A percentile compares a stretch with the other conserved stretches of the same genome.
phyloP scores from a whole-genome alignment of 1,139 yeast genomes.

The Sugiyamaella neomexicana region DNA sequence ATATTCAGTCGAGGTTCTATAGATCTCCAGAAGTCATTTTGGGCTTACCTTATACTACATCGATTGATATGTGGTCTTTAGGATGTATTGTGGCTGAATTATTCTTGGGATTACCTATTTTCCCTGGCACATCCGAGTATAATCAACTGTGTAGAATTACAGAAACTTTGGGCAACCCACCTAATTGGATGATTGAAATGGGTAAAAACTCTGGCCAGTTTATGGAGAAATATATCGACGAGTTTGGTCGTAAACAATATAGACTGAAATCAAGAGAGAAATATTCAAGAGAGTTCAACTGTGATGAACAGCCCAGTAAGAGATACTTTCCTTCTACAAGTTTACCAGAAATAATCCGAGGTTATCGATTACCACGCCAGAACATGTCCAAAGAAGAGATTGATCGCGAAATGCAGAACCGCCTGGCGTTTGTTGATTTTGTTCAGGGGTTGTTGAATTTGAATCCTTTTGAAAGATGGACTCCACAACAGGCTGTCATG shows the following conservation, averaged over 20 bases:
- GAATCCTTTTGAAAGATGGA: constrained; percentile 92
- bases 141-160: constrained; percentile 83
- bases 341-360: constrained; percentile 70
- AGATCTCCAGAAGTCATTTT: constrained; percentile 93
- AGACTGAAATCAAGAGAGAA: constrained; percentile 58
- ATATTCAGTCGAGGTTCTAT: constrained; percentile 93
- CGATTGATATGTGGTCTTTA: constrained; percentile 97
- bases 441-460: constrained; percentile 72
- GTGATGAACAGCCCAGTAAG: constrained; percentile 76
- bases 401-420: constrained; percentile 62
- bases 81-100: constrained; percentile 96
- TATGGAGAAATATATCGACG: constrained; percentile 49
- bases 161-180: constrained; percentile 84
- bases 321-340: constrained; percentile 77
- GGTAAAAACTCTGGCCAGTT: constrained; percentile 81
- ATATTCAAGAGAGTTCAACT: constrained; percentile 55
- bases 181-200: constrained; percentile 94
- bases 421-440: constrained; percentile 74
- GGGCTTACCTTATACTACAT: constrained; percentile 82
- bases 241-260: constrained; percentile 44
- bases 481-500: constrained; percentile 90
- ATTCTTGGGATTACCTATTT: constrained; percentile 87
- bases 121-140: constrained; percentile 94
- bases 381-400: constrained; percentile 62
- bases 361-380: constrained; percentile 71